These are phyloP conservation scores for Cryphonectria naterciae DNA, from an alignment of 2,329 filamentous ascomycete species.

Conservation along the genomic window DNA sequence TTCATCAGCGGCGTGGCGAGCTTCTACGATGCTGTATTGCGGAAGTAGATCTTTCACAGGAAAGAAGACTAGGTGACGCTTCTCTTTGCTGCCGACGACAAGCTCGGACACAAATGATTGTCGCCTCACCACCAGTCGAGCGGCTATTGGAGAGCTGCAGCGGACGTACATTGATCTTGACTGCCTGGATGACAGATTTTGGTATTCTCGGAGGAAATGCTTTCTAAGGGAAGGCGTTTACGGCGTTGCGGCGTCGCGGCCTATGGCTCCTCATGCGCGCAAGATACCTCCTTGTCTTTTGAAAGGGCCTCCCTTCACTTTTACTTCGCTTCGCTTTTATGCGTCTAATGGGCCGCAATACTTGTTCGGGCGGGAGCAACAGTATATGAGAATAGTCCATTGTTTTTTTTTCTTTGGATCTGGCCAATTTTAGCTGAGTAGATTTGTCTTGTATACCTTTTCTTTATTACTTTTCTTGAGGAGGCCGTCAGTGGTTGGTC, in stretches of 20 bases:
- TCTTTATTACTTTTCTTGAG: background rate
- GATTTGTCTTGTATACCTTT: background rate
- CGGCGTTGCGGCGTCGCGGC: slow-evolving; percentile 28
- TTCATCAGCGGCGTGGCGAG: slow-evolving; percentile 70
- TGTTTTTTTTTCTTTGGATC: background rate
- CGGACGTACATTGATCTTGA: background rate
- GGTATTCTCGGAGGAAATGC: slow-evolving; percentile 19
- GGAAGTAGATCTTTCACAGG: slow-evolving; percentile 53
- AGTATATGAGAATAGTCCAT: background rate
- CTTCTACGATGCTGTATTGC: slow-evolving; percentile 78
- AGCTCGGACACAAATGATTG: background rate
- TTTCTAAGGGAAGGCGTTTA: slow-evolving; percentile 21
- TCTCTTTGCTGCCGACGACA: slow-evolving; percentile 6
- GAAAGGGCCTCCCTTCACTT: background rate
- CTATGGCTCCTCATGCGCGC: slow-evolving; percentile 18
- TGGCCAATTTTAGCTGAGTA: background rate
- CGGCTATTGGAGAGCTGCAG: background rate
- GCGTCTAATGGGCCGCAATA: background rate
- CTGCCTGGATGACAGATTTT: background rate
- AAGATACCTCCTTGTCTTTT: slow-evolving; percentile 25
- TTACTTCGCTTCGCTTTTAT: background rate
- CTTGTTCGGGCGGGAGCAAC: background rate
- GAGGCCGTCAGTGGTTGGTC: background rate
- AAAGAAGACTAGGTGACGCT: background rate
- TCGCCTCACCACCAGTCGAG: background rate